phyloP scores from a whole-genome alignment of 108 stramenopile genomes.

The Pseudonitzschia delicatissima region DNA sequence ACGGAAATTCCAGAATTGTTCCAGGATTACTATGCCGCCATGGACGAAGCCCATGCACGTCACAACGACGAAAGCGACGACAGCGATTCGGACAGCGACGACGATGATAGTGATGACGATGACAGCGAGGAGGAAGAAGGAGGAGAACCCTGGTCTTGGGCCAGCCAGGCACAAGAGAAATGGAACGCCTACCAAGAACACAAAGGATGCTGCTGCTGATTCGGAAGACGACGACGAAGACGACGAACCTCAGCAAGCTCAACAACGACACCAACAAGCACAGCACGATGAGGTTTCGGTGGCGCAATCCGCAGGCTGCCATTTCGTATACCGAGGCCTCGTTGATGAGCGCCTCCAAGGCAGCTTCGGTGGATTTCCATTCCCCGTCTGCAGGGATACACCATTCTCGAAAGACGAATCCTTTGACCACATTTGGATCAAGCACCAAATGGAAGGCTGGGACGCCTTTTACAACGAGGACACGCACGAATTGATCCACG shows the following conservation, averaged over 20 bases:
- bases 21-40: not conserved
- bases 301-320: not conserved
- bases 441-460: conserved; percentile 16
- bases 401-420: not conserved
- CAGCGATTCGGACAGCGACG: not conserved
- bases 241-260: not conserved
- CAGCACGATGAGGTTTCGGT: not conserved
- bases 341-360: not conserved
- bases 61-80: not conserved
- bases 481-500: not conserved
- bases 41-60: not conserved
- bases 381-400: conserved; percentile 4
- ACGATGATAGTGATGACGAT: not conserved
- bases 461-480: conserved; percentile 1
- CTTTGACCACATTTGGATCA: conserved; percentile 8
- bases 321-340: conserved; percentile 8
- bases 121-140: conserved; percentile 3
- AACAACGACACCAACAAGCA: not conserved
- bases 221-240: not conserved
- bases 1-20: not conserved
- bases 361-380: not conserved
- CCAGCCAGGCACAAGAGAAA: not conserved
- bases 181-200: not conserved
- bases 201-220: not conserved
- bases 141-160: not conserved